Conservation (phyloP, 768 basidiomycete species). For the Kwoniella sp. region DNA sequence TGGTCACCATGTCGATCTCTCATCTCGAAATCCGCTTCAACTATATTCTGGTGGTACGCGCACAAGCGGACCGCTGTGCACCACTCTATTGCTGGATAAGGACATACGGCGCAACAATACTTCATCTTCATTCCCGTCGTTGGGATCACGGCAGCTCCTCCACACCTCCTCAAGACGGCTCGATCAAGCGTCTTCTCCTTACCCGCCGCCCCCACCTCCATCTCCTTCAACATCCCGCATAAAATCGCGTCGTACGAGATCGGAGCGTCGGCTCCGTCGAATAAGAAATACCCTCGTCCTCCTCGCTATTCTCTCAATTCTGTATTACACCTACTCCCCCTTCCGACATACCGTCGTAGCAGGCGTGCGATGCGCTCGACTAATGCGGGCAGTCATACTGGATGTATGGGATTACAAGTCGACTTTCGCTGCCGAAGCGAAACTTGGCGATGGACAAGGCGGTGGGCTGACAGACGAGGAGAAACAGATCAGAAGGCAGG, state of each 20-base stretch:
- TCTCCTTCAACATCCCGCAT: background rate
- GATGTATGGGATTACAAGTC: constrained; percentile 51
- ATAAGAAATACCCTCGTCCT: constrained; percentile 39
- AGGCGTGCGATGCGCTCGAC: constrained; percentile 72
- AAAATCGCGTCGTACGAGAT: background rate
- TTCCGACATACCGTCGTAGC: constrained; percentile 77
- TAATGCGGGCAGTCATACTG: constrained; percentile 64
- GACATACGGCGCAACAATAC: no score
- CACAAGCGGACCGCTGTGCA: no score
- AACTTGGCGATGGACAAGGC: constrained; percentile 60
- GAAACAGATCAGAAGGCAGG: constrained; percentile 67
- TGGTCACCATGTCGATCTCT: no score
- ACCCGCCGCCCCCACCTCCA: background rate
- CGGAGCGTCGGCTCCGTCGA: constrained; percentile 13
- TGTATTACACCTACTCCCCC: constrained; percentile 70
- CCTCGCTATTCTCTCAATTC: constrained; percentile 43
- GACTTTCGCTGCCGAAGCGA: constrained; percentile 45
- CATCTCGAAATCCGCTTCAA: no score
- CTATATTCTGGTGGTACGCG: no score
- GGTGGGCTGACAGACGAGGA: constrained; percentile 59
- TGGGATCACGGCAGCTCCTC: no score
- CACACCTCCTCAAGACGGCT: no score
- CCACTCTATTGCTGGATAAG: no score
- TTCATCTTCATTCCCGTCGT: no score
- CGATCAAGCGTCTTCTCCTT: constrained; percentile 5